Percentiles rank a stretch among this genome's conserved stretches.
Conservation (phyloP, 2,329 filamentous ascomycete species). For the Beauveria sp. region DNA sequence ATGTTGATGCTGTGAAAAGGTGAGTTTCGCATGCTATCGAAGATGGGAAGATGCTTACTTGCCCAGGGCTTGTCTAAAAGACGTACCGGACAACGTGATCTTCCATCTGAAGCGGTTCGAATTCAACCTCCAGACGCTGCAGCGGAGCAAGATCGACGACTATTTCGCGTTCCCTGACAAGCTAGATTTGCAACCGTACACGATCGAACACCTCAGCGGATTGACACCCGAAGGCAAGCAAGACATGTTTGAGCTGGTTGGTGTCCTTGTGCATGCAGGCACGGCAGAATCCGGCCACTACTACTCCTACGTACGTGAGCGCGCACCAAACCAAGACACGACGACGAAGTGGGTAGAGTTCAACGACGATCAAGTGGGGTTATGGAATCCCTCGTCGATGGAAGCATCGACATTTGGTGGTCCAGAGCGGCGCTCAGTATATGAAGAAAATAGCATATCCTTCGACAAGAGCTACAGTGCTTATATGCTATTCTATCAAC, state of each 20-base stretch:
- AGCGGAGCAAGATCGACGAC: slow-evolving; percentile 91
- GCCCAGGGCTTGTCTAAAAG: slow-evolving; percentile 76
- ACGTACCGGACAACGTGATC: slow-evolving; percentile 88
- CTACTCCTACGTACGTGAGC: slow-evolving; percentile 88
- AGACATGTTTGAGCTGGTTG: slow-evolving; percentile 90
- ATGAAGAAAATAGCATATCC: slow-evolving; percentile 36
- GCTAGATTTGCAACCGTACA: slow-evolving; percentile 86
- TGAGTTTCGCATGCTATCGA: slow-evolving; percentile 22
- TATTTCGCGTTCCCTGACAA: slow-evolving; percentile 77
- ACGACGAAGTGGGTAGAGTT: slow-evolving; percentile 74
- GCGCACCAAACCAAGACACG: slow-evolving; percentile 43
- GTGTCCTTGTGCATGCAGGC: slow-evolving; percentile 85
- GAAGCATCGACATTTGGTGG: slow-evolving; percentile 77
- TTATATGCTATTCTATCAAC: slow-evolving; percentile 97
- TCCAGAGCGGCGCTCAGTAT: slow-evolving; percentile 43
- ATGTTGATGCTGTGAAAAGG: slow-evolving; percentile 90
- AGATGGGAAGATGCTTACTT: slow-evolving; percentile 15
- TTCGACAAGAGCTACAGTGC: slow-evolving; percentile 75
- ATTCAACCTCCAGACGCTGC: slow-evolving; percentile 68
- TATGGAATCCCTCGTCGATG: slow-evolving; percentile 68
- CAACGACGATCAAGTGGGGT: slow-evolving; percentile 77
- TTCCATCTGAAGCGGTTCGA: slow-evolving; percentile 90
- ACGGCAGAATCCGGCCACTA: slow-evolving; percentile 94
- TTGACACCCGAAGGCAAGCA: slow-evolving; percentile 45
- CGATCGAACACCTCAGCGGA: slow-evolving; percentile 72